Base-by-base conservation (phyloP, 2,329 filamentous ascomycete genomes). In the Claviceps capensis region DNA sequence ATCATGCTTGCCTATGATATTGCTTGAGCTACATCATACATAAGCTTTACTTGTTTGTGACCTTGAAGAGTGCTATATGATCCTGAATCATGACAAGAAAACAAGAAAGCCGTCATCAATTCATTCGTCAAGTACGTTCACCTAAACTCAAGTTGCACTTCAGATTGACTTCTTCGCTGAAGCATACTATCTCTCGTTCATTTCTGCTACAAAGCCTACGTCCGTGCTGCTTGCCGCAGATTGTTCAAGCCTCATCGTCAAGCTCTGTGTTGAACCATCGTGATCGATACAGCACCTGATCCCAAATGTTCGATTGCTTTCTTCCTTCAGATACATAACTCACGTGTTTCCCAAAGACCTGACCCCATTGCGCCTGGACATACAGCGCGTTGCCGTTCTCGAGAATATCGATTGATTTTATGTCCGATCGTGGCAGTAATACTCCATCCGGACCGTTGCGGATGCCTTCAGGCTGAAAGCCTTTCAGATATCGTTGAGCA, bases 361-460 rank as follows among this genome's bases (percentile, higher is more conserved):
- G 37, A 13, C 14, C 36, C 51, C 51, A 52, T 7, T 16, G 22
- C 2, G 51, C 51, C 47, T 52, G 51, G 2, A 52, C 34, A 40
- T 52, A 52, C 4, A 52, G 16, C 3, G 36, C 5, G 4, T 46
- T 14, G 17, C 40, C 19, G 9, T 22, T 34, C 14, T n/a, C 41
- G 16, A 38, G 26, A 16, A 49, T 26, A 19, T 36, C 48, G 3
- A 49, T 22, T 2, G 40, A 45, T 36, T 52, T 52, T 14, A 52
- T 19, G 22, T 49, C 51, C 7, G 51, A 52, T 17, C 47, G 46
- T 4, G 51, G 51, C 5, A 52, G 47, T 7, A 19, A 22, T 4
- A 16, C 14, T 8, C 47, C 47, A 38, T 52, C 36, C 9, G 40
- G 16, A 14, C 51, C 51, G 11, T 30, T 23, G 6, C 51, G 51